A percentile compares a stretch with the other conserved stretches of the same genome.
Conservation (phyloP, 2,329 filamentous ascomycete species). For the Xylariaceae sp. region DNA sequence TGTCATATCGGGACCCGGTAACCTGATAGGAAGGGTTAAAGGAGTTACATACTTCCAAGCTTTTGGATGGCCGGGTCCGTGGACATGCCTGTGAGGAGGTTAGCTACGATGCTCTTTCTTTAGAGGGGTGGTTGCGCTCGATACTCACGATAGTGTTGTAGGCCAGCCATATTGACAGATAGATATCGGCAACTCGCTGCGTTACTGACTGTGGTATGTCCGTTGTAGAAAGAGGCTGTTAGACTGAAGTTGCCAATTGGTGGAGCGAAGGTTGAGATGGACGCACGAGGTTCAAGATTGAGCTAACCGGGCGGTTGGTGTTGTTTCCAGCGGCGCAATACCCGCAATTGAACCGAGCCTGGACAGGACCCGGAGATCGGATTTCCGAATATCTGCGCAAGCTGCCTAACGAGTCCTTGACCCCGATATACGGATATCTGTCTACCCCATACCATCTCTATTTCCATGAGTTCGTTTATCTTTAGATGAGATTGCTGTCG, state of each 20-base stretch:
- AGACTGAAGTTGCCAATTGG: not conserved
- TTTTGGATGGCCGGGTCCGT: conserved; percentile 47
- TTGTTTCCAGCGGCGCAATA: not conserved
- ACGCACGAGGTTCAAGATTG: conserved; percentile 44
- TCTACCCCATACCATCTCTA: not conserved
- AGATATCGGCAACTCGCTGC: conserved; percentile 4
- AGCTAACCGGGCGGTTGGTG: conserved; percentile 53
- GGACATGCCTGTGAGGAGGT: conserved; percentile 39
- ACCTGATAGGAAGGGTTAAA: not conserved
- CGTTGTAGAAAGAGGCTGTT: not conserved
- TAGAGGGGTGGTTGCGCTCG: not conserved
- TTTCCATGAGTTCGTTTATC: too few species aligned
- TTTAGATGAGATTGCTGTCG: too few species aligned
- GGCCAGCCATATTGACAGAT: conserved; percentile 41
- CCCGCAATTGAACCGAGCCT: not conserved
- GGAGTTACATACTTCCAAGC: conserved; percentile 40
- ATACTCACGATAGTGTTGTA: conserved; percentile 42
- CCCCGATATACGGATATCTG: not conserved
- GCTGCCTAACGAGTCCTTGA: too few species aligned
- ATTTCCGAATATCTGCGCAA: too few species aligned
- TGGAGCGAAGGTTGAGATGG: too few species aligned
- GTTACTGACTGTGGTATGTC: not conserved
- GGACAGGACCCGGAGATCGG: not conserved
- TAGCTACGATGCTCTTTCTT: conserved; percentile 24
- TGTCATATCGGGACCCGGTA: not conserved